These are phyloP conservation scores for Phlegmacium glaucopus DNA, from an alignment of 768 basidiomycete genomes.

Conservation along the genomic window DNA sequence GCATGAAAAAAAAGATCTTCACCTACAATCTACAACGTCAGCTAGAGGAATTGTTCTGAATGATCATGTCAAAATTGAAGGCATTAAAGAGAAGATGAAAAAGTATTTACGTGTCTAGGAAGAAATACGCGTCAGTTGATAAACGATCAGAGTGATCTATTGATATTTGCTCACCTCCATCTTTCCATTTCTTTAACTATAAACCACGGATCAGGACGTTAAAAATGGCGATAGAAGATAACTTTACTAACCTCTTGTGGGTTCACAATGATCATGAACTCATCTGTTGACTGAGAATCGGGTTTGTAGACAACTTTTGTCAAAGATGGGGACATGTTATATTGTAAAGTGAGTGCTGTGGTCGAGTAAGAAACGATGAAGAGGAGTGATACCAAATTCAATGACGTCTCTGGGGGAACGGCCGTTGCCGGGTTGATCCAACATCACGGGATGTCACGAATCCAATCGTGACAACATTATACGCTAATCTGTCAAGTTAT, in stretches of 20 bases:
- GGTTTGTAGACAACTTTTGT: slow-evolving; percentile 82
- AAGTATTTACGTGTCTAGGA: slow-evolving; percentile 62
- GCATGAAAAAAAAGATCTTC: background rate
- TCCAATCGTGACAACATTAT: too few relatives aligned
- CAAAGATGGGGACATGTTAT: slow-evolving; percentile 43
- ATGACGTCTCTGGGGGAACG: slow-evolving; percentile 25
- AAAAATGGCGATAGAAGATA: background rate
- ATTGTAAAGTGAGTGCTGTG: slow-evolving; percentile 13
- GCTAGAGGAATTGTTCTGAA: slow-evolving; percentile 63
- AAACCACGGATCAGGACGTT: slow-evolving; percentile 4
- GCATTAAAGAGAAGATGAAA: background rate
- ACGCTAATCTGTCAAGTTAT: too few relatives aligned
- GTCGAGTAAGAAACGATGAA: slow-evolving; percentile 10
- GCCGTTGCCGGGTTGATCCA: slow-evolving; percentile 3
- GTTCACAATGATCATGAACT: slow-evolving; percentile 70
- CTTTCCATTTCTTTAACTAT: slow-evolving; percentile 78
- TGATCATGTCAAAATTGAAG: slow-evolving; percentile 13
- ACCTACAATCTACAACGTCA: slow-evolving; percentile 81
- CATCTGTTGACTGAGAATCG: slow-evolving; percentile 64
- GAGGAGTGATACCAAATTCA: background rate
- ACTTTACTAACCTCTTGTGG: slow-evolving; percentile 48
- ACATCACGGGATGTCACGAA: too few relatives aligned
- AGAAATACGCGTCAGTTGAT: slow-evolving; percentile 11
- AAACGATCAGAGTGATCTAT: slow-evolving; percentile 13
- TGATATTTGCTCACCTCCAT: slow-evolving; percentile 54